phyloP scores from a whole-genome alignment of 148 eudicot genomes.

The Dysphania ambrosioides region DNA sequence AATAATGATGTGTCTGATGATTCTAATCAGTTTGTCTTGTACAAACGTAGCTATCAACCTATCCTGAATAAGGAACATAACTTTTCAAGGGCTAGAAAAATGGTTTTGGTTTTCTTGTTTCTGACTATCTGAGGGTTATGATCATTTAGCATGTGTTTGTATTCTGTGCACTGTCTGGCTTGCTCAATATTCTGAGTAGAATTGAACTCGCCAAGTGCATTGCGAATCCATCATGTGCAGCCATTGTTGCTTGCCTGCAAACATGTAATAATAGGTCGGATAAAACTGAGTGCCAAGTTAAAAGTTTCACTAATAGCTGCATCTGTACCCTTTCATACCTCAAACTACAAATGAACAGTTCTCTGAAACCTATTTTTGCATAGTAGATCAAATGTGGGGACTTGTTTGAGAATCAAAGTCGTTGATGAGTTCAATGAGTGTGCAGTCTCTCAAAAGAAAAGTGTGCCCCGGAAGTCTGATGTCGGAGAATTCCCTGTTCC shows the following conservation, averaged over 20 bases:
- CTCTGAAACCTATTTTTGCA: background rate
- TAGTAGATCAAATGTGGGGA: constrained; percentile 96
- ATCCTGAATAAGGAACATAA: no score
- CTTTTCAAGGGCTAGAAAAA: background rate
- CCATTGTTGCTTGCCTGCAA: constrained; percentile 95
- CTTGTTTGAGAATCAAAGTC: constrained; percentile 81
- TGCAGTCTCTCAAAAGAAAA: constrained; percentile 94
- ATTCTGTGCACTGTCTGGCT: constrained; percentile 2
- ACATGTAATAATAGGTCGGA: constrained; percentile 96
- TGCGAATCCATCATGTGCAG: constrained; percentile 96
- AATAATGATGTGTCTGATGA: background rate
- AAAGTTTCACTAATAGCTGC: background rate
- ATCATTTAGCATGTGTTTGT: background rate
- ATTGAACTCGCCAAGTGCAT: constrained; percentile 94
- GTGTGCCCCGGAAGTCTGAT: constrained; percentile 91
- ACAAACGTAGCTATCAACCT: background rate
- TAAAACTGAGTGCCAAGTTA: constrained; percentile 89
- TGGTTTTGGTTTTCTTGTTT: background rate
- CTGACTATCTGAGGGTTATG: background rate
- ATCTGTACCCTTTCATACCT: background rate
- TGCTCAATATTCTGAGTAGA: constrained; percentile 37
- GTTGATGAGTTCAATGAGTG: constrained; percentile 98
- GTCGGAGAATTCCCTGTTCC: constrained; percentile 95
- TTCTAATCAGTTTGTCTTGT: background rate
- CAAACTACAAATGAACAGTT: background rate